Evolutionary conservation across 352 stramenopile genomes (phyloP).

Genomic region (Plasmopara muralis): DNA sequence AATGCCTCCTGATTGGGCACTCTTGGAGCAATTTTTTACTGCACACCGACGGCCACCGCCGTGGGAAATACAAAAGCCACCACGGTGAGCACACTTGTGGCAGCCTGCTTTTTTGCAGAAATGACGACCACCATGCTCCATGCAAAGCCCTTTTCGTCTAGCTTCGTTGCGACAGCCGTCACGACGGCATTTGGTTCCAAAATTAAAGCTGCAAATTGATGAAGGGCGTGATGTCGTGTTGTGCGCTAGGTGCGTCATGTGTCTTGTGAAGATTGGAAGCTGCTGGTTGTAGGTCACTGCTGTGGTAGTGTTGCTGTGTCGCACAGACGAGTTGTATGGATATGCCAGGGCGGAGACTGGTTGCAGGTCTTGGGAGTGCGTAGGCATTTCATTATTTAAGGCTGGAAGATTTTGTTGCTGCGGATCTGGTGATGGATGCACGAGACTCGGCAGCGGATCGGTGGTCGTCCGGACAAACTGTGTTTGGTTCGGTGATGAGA

Average conservation of each 20-base stretch:
- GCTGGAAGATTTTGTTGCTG: conserved; percentile 24
- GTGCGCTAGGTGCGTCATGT: conserved; percentile 16
- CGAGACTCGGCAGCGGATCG: conserved; percentile 18
- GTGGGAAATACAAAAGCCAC: conserved; percentile 77
- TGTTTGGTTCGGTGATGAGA: conserved; percentile 12
- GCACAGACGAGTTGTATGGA: conserved; percentile 9
- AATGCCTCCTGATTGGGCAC: conserved; percentile 70
- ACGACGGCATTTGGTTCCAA: conserved; percentile 42
- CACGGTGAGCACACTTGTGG: conserved; percentile 75
- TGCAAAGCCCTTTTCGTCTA: conserved; percentile 77
- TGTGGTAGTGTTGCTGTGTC: conserved; percentile 12
- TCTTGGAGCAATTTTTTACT: conserved; percentile 69
- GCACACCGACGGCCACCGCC: conserved; percentile 70
- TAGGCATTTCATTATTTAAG: conserved; percentile 23
- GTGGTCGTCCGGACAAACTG: conserved; percentile 8
- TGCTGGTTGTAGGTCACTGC: conserved; percentile 14
- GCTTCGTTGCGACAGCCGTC: conserved; percentile 63
- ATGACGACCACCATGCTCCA: conserved; percentile 81
- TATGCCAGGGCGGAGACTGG: conserved; percentile 12
- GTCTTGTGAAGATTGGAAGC: conserved; percentile 17
- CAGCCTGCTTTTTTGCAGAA: conserved; percentile 83
- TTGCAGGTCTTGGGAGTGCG: conserved; percentile 8
- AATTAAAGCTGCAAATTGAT: conserved; percentile 23
- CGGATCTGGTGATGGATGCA: conserved; percentile 13
- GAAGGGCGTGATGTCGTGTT: conserved; percentile 24